Conservation (phyloP, 306 rosid species). For the Sicyos baderoa region DNA sequence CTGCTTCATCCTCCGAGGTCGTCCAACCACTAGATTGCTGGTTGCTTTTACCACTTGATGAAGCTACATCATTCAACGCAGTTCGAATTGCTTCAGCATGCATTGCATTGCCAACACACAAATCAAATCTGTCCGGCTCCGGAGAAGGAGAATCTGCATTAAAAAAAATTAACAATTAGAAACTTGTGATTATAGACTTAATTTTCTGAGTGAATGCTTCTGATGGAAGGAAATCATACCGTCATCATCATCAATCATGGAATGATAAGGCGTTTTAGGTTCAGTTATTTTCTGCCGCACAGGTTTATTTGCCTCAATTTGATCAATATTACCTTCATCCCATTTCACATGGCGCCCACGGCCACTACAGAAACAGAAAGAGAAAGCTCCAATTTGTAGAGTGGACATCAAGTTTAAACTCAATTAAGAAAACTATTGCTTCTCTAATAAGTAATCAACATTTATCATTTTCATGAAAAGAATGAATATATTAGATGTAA, state of each 20-base stretch:
- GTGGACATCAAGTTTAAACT: background rate
- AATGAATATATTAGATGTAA: background rate
- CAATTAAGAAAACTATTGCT: background rate
- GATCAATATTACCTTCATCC: conserved; percentile 82
- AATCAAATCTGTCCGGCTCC: conserved; percentile 51
- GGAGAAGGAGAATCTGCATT: conserved; percentile 74
- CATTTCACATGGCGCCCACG: conserved; percentile 68
- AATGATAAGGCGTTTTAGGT: conserved; percentile 97
- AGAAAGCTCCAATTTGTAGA: background rate
- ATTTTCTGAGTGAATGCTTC: background rate
- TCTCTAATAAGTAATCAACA: background rate
- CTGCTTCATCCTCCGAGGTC: conserved; percentile 86
- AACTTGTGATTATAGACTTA: background rate
- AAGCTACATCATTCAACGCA: conserved; percentile 73
- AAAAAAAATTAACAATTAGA: conserved; percentile 7
- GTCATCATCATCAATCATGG: conserved; percentile 71
- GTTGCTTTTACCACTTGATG: conserved; percentile 47
- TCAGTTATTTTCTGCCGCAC: conserved; percentile 98
- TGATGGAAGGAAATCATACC: conserved; percentile 28
- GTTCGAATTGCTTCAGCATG: conserved; percentile 75
- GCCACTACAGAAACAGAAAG: conserved; percentile 14
- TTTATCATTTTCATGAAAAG: background rate
- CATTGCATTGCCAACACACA: conserved; percentile 39
- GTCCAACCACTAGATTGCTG: conserved; percentile 65
- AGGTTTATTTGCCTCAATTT: conserved; percentile 93